Evolutionary conservation across 345 rosid species (phyloP).

Genomic region (Eucalyptus pauciflora): DNA sequence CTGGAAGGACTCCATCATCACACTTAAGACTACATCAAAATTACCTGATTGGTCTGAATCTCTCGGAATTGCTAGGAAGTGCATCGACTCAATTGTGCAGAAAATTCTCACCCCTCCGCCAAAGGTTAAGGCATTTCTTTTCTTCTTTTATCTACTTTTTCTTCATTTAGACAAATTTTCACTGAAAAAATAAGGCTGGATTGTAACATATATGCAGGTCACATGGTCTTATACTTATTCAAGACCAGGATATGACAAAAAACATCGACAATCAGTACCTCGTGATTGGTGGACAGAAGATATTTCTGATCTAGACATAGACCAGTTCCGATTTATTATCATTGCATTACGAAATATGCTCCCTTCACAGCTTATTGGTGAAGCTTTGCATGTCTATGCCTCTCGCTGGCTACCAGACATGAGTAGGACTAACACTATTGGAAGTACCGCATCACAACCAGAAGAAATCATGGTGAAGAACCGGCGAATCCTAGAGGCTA

Average conservation of each 20-base stretch:
- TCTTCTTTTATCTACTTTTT: background rate
- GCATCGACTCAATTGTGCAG: constrained; percentile 74
- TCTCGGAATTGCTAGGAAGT: constrained; percentile 73
- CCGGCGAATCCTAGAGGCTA: constrained; percentile 49
- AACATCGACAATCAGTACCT: constrained; percentile 56
- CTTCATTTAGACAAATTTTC: background rate
- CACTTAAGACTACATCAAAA: constrained; percentile 52
- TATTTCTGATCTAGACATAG: constrained; percentile 81
- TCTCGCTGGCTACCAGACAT: constrained; percentile 81
- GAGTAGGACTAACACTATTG: constrained; percentile 18
- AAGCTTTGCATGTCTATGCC: constrained; percentile 90
- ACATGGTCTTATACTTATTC: constrained; percentile 91
- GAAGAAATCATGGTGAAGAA: constrained; percentile 32
- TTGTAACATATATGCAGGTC: constrained; percentile 33
- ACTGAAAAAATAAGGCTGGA: background rate
- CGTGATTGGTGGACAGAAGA: constrained; percentile 99
- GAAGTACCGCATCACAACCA: constrained; percentile 29
- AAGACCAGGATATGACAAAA: constrained; percentile 58
- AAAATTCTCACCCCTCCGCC: constrained; percentile 69
- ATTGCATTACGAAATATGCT: constrained; percentile 45
- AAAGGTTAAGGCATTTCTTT: constrained; percentile 29
- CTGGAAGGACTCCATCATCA: constrained; percentile 87
- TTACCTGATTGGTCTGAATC: constrained; percentile 85
- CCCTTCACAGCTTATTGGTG: constrained; percentile 83
- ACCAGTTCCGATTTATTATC: constrained; percentile 69